Evolutionary conservation across 306 rosid genomes (phyloP), one percentile per base, ranked within the genome.

Genomic region (Vicia villosa): DNA sequence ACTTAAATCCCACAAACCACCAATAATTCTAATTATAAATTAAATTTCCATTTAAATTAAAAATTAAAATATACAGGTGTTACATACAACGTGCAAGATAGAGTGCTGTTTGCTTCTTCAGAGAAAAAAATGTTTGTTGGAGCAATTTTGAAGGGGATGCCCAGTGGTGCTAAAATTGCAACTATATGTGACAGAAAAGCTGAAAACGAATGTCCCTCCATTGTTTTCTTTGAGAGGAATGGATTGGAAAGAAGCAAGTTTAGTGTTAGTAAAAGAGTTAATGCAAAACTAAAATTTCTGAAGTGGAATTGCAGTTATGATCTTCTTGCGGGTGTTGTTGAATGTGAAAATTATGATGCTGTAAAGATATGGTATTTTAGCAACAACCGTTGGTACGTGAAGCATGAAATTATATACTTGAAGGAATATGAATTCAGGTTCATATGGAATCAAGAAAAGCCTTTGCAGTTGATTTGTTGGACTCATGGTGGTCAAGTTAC

Each of bases 301-400:
- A 87, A 79, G 82, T 94, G 99, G 99, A 94, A 91, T 86, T 90
- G 97, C 81, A 91, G 85, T 75, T 94, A 97, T 17, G 97, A 94
- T 87, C 92, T 91, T 76, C 95, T 94, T 63, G 97, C 95, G 14
- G 96, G 95, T 32, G 49, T 89, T 73, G 92, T 91, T 74, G 84
- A 85, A 80, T 82, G 88, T 77, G 89, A 75, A 71, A 76, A 66
- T 59, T 81, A 88, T 72, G 97, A 94, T 19, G 83, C 88, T 72
- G 12, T 91, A 54, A 91, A 89, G 83, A 79, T 91, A 63, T 94
- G 96, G 97, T 80, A 65, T 77, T 89, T 91, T 70, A 91, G 99
- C 80, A 94, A 94, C 74, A 91, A 88, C 45, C 92, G 83, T 72
- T 94, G 99, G 99, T 94, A 88, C 75, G 68, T 87, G 72, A 94